phyloP scores from a whole-genome alignment of 2,329 filamentous ascomycete species.

The Clathrospora elynae region DNA sequence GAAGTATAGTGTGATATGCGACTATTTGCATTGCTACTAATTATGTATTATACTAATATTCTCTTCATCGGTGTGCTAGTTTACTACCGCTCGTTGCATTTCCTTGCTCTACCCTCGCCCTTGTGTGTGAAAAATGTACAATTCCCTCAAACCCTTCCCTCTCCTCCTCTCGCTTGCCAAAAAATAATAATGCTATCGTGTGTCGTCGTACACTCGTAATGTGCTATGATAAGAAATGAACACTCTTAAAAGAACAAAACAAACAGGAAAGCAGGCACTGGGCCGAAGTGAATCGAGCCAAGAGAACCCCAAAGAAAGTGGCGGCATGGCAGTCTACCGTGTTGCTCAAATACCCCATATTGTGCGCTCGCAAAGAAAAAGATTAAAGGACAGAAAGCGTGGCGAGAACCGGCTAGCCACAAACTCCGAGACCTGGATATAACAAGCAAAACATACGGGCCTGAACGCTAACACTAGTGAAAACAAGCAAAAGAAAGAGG shows the following conservation, averaged over 20 bases:
- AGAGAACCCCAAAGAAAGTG: constrained; percentile 8
- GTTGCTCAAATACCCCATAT: constrained; percentile 9
- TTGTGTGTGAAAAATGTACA: background rate
- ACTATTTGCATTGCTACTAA: constrained; percentile 7
- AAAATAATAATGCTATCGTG: constrained; percentile 26
- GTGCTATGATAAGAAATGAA: constrained; percentile 25
- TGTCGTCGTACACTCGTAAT: constrained; percentile 34
- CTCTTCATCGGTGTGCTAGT: background rate
- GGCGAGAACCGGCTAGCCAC: no score
- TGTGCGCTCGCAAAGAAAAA: constrained; percentile 1
- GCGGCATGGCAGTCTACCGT: constrained; percentile 25
- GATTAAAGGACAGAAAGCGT: background rate
- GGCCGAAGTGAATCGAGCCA: constrained; percentile 10
- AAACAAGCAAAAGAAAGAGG: no score
- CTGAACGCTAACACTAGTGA: no score
- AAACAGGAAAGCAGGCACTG: constrained; percentile 9
- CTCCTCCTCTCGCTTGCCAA: constrained; percentile 1
- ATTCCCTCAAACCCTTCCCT: background rate
- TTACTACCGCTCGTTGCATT: no score
- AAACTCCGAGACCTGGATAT: no score
- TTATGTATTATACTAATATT: constrained; percentile 1
- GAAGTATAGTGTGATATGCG: background rate
- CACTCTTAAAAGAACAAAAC: constrained; percentile 10
- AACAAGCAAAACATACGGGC: no score
- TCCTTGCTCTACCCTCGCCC: background rate